phyloP scores from a whole-genome alignment of 352 stramenopile species.

The Globisporangium middletonii region DNA sequence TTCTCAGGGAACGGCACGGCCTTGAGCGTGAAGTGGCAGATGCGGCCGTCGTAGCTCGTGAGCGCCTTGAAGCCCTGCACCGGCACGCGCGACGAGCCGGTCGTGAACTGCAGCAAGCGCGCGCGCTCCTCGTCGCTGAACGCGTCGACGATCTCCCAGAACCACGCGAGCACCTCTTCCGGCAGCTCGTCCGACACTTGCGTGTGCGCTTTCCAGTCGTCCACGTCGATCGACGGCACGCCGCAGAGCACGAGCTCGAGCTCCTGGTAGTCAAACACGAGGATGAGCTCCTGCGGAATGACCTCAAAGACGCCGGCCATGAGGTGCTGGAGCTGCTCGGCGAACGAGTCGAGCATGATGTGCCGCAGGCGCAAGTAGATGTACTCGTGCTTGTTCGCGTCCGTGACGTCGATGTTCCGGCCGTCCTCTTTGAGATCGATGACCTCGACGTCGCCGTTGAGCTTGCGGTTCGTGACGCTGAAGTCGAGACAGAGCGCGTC shows the following conservation, averaged over 20 bases:
- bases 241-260: conserved; percentile 78
- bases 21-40: conserved; percentile 61
- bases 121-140: conserved; percentile 54
- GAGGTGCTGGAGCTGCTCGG: conserved; percentile 90
- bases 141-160: conserved; percentile 52
- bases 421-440: conserved; percentile 83
- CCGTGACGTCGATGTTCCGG: conserved; percentile 85
- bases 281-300: conserved; percentile 86
- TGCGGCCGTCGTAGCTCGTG: conserved; percentile 52
- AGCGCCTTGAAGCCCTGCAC: conserved; percentile 64
- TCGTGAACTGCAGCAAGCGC: conserved; percentile 50
- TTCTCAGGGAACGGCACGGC: conserved; percentile 51
- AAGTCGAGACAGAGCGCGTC: conserved; percentile 76
- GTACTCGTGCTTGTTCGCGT: conserved; percentile 98
- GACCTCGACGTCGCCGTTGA: conserved; percentile 67
- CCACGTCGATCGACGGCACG: conserved; percentile 74
- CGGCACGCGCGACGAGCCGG: conserved; percentile 45
- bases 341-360: conserved; percentile 93
- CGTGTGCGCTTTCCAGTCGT: conserved; percentile 80
- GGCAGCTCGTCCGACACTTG: conserved; percentile 86
- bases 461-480: conserved; percentile 72
- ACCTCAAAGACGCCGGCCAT: conserved; percentile 96
- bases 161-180: conserved; percentile 68
- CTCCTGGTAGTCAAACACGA: conserved; percentile 83
- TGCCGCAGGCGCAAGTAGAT: conserved; percentile 94